Percentiles rank a stretch among this genome's conserved stretches.
Conservation (phyloP, 495 filamentous ascomycete species). For the Lepraria neglecta region DNA sequence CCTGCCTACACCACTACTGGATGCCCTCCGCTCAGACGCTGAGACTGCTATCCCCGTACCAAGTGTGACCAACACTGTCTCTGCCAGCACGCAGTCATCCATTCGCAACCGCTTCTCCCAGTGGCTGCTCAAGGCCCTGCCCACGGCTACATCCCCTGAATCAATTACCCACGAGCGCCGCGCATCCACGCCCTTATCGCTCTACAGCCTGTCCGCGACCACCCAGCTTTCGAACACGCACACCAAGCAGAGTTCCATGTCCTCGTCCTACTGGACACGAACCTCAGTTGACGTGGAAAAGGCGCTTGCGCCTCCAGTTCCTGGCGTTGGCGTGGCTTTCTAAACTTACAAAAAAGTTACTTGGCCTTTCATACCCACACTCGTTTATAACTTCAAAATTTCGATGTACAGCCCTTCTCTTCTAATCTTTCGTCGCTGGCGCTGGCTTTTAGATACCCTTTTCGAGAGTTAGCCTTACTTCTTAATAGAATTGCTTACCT, state of each 20-base stretch:
- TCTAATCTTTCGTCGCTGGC: conserved; percentile 2
- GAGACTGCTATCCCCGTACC: neutral
- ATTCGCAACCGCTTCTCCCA: conserved; percentile 17
- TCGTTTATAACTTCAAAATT: neutral
- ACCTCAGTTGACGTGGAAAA: conserved; percentile 8
- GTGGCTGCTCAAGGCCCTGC: conserved; percentile 16
- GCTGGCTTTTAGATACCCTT: conserved; percentile 17
- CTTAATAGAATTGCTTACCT: neutral
- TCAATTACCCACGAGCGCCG: neutral
- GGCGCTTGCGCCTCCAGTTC: conserved; percentile 4
- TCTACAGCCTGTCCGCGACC: conserved; percentile 8
- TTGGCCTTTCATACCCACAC: neutral
- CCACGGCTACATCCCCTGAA: neutral
- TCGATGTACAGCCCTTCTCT: neutral
- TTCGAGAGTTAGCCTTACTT: conserved; percentile 16
- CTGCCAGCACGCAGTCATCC: conserved; percentile 1
- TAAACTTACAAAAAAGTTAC: conserved; percentile 4
- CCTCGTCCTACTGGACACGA: conserved; percentile 15
- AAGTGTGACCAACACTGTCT: conserved; percentile 1
- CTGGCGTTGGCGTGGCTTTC: conserved; percentile 15
- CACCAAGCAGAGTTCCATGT: conserved; percentile 17
- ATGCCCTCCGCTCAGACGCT: conserved; percentile 1
- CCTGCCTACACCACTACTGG: conserved; percentile 11
- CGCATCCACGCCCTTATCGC: neutral
- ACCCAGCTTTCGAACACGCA: conserved; percentile 4